Conservation (phyloP, 148 eudicot genomes). For the Simmondsia chinensis region DNA sequence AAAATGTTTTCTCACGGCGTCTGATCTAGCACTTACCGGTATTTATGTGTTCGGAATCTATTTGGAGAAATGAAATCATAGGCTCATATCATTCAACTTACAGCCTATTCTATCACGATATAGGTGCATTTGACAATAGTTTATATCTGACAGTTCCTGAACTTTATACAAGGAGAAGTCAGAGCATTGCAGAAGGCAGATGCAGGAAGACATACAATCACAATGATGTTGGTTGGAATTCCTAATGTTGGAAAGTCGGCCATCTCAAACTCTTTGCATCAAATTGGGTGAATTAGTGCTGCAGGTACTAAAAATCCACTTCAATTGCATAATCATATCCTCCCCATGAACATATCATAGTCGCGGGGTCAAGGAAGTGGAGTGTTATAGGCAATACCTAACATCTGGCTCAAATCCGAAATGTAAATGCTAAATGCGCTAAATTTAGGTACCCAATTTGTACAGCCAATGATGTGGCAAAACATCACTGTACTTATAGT, state of each 20-base stretch:
- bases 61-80: too few species aligned
- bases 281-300: slow-evolving; percentile 68
- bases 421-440: too few species aligned
- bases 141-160: slow-evolving; percentile 45
- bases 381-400: too few species aligned
- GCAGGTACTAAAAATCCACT: slow-evolving; percentile 26
- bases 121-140: background rate
- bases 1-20: too few species aligned
- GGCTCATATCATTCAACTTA: too few species aligned
- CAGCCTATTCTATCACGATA: background rate
- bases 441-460: too few species aligned
- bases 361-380: background rate
- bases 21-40: too few species aligned
- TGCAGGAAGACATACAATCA: slow-evolving; percentile 32
- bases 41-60: too few species aligned
- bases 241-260: slow-evolving; percentile 90
- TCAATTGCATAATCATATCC: background rate
- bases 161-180: slow-evolving; percentile 56
- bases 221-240: slow-evolving; percentile 58
- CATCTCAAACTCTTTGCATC: slow-evolving; percentile 79
- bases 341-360: too few species aligned
- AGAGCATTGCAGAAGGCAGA: slow-evolving; percentile 39
- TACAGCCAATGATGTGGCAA: too few species aligned
- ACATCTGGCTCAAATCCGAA: too few species aligned
- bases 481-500: too few species aligned